phyloP scores from a whole-genome alignment of 495 filamentous ascomycete genomes.

The Oidiodendron maius region DNA sequence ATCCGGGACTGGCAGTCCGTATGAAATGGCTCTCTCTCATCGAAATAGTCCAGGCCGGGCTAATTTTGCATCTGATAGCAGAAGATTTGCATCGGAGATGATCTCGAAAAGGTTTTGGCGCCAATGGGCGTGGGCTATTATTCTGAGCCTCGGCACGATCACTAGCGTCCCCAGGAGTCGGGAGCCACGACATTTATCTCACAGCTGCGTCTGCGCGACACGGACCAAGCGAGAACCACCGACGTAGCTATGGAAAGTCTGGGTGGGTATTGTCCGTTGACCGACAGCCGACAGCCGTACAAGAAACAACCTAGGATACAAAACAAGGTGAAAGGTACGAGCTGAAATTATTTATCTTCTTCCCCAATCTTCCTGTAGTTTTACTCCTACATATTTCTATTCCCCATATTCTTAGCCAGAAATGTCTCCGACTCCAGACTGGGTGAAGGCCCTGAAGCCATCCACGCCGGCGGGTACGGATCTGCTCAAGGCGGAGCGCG shows the following conservation, averaged over 20 bases:
- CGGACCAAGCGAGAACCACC: not conserved
- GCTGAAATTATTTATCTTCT: not conserved
- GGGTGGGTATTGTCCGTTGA: not conserved
- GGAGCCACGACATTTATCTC: too few species aligned
- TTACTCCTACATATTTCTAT: not conserved
- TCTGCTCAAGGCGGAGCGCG: conserved; percentile 53
- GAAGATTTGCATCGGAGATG: too few species aligned
- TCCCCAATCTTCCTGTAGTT: not conserved
- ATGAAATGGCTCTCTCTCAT: too few species aligned
- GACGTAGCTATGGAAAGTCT: too few species aligned
- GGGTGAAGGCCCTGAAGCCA: conserved; percentile 60
- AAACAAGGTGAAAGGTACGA: too few species aligned
- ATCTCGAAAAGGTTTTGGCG: too few species aligned
- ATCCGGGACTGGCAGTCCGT: too few species aligned
- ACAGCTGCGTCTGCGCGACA: not conserved
- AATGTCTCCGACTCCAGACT: conserved; percentile 41
- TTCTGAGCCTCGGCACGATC: not conserved
- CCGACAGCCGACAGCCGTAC: not conserved
- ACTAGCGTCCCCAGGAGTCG: not conserved
- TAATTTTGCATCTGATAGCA: too few species aligned
- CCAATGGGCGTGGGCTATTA: conserved; percentile 55
- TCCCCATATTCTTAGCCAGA: conserved; percentile 1
- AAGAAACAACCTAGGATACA: too few species aligned
- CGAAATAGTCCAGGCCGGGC: too few species aligned
- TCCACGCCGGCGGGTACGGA: conserved; percentile 54